Percentiles rank a stretch among this genome's conserved stretches.
These are phyloP conservation scores for Verticillium alfalfae DNA, from an alignment of 2,329 filamentous ascomycete species.

Conservation along the genomic window DNA sequence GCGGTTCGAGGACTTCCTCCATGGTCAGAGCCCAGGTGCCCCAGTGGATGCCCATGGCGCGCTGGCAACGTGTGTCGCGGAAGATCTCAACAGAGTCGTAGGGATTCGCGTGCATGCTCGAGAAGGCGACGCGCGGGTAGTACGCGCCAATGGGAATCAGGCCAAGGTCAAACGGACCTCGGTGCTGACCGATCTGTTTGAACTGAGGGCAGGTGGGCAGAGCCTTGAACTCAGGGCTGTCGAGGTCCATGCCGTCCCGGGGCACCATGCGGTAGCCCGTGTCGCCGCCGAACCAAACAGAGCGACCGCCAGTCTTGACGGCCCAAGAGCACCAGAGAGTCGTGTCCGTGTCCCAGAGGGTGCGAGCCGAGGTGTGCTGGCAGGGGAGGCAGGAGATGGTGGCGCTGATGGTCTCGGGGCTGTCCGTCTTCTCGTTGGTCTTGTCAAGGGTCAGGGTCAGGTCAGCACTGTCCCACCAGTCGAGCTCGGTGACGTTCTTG, in stretches of 20 bases:
- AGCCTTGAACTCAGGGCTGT: constrained; percentile 58
- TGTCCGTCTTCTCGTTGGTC: constrained; percentile 14
- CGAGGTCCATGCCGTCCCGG: constrained; percentile 61
- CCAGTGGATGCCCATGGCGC: constrained; percentile 87
- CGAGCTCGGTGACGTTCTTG: constrained; percentile 75
- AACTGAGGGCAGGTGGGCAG: constrained; percentile 79
- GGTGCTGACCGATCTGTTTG: constrained; percentile 69
- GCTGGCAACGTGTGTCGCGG: constrained; percentile 69
- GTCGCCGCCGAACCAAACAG: constrained; percentile 86
- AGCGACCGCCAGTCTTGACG: constrained; percentile 65
- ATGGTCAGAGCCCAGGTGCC: constrained; percentile 82
- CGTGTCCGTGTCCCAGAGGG: constrained; percentile 60
- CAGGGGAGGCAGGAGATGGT: constrained; percentile 74
- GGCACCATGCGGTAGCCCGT: constrained; percentile 84
- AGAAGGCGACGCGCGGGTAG: constrained; percentile 66
- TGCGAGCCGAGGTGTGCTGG: constrained; percentile 74
- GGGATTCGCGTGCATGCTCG: constrained; percentile 78
- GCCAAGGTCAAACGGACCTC: constrained; percentile 86
- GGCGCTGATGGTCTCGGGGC: constrained; percentile 55
- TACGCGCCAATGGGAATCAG: constrained; percentile 94
- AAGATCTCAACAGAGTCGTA: constrained; percentile 89
- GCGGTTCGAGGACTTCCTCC: constrained; percentile 83
- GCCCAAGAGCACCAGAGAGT: constrained; percentile 91
- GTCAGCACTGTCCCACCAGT: constrained; percentile 89
- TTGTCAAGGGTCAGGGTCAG: constrained; percentile 51